A percentile compares a stretch with the other conserved stretches of the same genome.
Evolutionary conservation across 352 stramenopile genomes (phyloP).

Genomic region (Pythium scleroteichum): DNA sequence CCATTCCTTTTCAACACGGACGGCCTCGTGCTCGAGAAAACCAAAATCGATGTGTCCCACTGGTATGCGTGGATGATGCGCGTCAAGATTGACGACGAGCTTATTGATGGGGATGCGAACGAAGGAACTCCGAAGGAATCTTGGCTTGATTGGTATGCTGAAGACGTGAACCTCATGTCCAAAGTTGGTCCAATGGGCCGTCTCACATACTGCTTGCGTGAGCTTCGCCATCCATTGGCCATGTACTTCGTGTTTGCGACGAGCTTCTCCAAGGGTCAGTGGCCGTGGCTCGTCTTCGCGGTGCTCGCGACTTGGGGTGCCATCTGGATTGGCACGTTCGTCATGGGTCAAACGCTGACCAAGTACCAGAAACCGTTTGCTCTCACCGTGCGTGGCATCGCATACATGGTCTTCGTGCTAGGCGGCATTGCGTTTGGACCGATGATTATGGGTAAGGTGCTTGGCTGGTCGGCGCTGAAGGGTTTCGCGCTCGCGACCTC

Average conservation of each 20-base stretch:
- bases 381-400: conserved; percentile 54
- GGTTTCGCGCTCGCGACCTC: conserved; percentile 67
- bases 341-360: conserved; percentile 46
- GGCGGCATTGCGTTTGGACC: conserved; percentile 55
- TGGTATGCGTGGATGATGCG: conserved; percentile 89
- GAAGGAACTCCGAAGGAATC: conserved; percentile 58
- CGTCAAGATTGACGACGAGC: conserved; percentile 44
- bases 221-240: conserved; percentile 71
- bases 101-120: conserved; percentile 36
- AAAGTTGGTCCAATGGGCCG: conserved; percentile 67
- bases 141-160: conserved; percentile 77
- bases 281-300: conserved; percentile 41
- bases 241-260: conserved; percentile 86
- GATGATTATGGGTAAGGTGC: conserved; percentile 52
- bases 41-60: conserved; percentile 75
- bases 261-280: conserved; percentile 61
- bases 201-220: conserved; percentile 77
- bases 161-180: conserved; percentile 69
- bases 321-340: conserved; percentile 47
- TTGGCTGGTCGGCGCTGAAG: conserved; percentile 62
- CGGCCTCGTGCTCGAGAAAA: conserved; percentile 81
- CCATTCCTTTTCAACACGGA: conserved; percentile 91
- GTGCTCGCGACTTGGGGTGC: conserved; percentile 16
- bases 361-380: conserved; percentile 63
- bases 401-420: conserved; percentile 77